Conservation (phyloP, 2,329 filamentous ascomycete genomes). For the Aspergillus arachidicola region DNA sequence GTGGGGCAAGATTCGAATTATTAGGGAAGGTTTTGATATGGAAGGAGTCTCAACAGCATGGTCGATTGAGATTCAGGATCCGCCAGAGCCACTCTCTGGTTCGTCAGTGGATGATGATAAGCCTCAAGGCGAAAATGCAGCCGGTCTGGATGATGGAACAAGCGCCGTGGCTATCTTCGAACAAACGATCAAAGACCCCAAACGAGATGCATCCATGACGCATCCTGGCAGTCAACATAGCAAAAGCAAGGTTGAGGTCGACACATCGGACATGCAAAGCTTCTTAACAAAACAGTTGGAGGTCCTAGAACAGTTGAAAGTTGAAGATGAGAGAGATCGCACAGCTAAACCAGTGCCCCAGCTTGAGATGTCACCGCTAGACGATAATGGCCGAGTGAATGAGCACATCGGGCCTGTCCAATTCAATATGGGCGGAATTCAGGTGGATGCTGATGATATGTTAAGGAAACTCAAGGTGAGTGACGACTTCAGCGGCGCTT, state of each 20-base stretch:
- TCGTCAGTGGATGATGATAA: conserved; percentile 29
- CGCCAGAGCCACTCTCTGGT: conserved; percentile 34
- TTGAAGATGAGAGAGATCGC: conserved; percentile 55
- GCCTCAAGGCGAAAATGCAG: conserved; percentile 24
- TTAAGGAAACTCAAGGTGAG: conserved; percentile 79
- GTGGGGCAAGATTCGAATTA: conserved; percentile 92
- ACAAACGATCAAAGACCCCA: conserved; percentile 75
- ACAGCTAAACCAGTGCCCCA: conserved; percentile 37
- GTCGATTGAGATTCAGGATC: conserved; percentile 76
- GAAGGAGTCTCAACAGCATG: conserved; percentile 83
- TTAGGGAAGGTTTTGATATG: conserved; percentile 89
- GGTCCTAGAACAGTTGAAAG: conserved; percentile 67
- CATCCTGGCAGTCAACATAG: conserved; percentile 50
- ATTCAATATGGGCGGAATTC: conserved; percentile 98
- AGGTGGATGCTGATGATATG: conserved; percentile 94
- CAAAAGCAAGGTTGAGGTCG: conserved; percentile 57
- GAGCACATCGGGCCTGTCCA: conserved; percentile 93
- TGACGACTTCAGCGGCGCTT: background rate
- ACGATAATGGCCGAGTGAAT: conserved; percentile 53
- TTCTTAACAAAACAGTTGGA: conserved; percentile 78
- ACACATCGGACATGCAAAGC: conserved; percentile 72
- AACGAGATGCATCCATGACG: conserved; percentile 62
- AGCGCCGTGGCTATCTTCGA: conserved; percentile 76
- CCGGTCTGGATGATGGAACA: conserved; percentile 40
- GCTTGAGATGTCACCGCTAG: conserved; percentile 39